Evolutionary conservation across 345 rosid species (phyloP), one percentile per base, ranked within the genome.

Genomic region (Brassica rapa): DNA sequence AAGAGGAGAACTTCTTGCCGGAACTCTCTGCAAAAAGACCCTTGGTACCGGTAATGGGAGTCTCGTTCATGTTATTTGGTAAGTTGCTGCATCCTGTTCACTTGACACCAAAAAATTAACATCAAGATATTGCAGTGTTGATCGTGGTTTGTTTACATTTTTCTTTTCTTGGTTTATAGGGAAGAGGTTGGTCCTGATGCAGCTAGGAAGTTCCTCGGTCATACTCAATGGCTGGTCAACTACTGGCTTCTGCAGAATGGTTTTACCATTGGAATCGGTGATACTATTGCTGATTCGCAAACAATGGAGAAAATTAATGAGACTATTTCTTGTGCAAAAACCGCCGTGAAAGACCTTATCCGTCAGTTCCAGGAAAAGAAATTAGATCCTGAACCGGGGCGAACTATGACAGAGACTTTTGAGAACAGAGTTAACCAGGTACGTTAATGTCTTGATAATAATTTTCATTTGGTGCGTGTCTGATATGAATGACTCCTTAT

Each of bases 181-280:
- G 99, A 94, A 84, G 99, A 94, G 78, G 98, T 94, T 80, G 99
- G 99, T 76, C 98, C 98, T 41, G 98, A 94, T 94, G 97, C 99
- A 10, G 99, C 99, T 63, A 90, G 99, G 73, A 94, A 93, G 73
- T 94, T 94, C 85, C 89, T 94, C 78, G 99, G 99, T 56, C 99
- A 94, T 76, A 94, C 99, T 5, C 99, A 94, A 73, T 94, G 99
- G 99, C 99, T 94, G 81, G 99, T 94, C 66, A 94, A 94, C 72
- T 94, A 94, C 83, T 94, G 99, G 99, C 96, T 94, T 83, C 84
- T 94, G 84, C 99, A 94, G 84, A 83, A 94, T 75, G 97, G 80
- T 83, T 94, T 94, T 85, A 94, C 97, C 80, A 94, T 94, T 75
- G 99, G 99, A 15, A 94, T 94, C 77, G 99, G 98, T 66, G 99